A percentile compares a stretch with the other conserved stretches of the same genome.
phyloP scores from a whole-genome alignment of 2,329 filamentous ascomycete species.

The Reticulascus tulasneorum region DNA sequence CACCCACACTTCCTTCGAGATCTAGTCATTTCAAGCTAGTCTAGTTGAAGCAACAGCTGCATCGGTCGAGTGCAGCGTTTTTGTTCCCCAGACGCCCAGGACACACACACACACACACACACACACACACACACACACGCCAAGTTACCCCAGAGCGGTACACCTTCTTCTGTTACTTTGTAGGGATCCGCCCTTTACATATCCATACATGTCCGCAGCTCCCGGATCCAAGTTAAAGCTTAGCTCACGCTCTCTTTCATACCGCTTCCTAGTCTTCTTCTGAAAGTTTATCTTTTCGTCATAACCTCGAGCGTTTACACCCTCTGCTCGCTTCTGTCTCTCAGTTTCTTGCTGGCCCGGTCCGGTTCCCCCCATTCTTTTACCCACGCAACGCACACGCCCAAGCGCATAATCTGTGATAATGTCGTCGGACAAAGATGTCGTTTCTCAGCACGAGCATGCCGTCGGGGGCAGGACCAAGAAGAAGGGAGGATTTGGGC shows the following conservation, averaged over 20 bases:
- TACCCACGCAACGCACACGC: neutral
- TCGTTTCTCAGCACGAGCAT: constrained; percentile 30
- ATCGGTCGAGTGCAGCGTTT: constrained; percentile 1
- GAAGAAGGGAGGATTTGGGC: constrained; percentile 34
- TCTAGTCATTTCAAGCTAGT: constrained; percentile 6
- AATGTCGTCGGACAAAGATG: constrained; percentile 36
- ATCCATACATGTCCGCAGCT: no score
- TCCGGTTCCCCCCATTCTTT: no score
- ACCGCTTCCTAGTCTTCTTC: constrained; percentile 1
- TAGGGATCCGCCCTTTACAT: no score
- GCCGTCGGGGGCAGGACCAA: constrained; percentile 23
- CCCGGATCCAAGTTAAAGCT: no score
- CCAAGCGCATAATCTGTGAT: constrained; percentile 3
- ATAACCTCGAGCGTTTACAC: constrained; percentile 2
- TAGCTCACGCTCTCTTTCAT: no score
- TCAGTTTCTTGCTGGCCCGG: no score
- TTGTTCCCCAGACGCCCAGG: constrained; percentile 2
- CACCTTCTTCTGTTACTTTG: no score
- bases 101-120: no score
- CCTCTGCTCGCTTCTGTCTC: neutral
- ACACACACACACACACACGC: no score
- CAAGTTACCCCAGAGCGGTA: no score
- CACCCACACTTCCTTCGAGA: constrained; percentile 6
- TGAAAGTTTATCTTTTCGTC: neutral
- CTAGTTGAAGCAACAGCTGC: no score